Base-by-base conservation (phyloP, 2,329 filamentous ascomycete genomes). In the Venturiaceae sp. region DNA sequence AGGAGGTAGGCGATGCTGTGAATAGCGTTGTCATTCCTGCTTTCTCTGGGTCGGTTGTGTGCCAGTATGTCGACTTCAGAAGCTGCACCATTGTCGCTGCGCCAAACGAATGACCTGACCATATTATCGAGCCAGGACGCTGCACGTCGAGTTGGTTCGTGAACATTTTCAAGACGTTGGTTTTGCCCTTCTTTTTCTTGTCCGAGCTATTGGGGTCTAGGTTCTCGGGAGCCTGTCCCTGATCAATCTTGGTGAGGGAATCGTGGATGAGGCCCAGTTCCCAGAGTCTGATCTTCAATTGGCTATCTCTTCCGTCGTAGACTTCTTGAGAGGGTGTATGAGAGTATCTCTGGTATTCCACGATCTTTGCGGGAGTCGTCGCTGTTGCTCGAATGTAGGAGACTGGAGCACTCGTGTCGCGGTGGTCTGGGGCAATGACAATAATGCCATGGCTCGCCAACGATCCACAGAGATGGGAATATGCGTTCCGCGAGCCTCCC, bases 101-200 rank as follows among this genome's bases (percentile, higher is more conserved):
- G 23, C 90, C 90, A 63, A 95, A 95, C 19, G 86, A 90, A 70
- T 95, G 90, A 3, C 90, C 90, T 0, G 82, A 83, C 68, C 88
- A 92, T 44, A 85, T 81, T 50, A 95, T 83, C 56, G 80, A 82
- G 1, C 90, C 90, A 0, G 88, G 88, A 8, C 81, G 77, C 60
- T 85, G 82, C 3, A 95, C 79, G 62, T 88, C 80, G 52, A 94
- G 77, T 57, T 74, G 75, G n/a, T 75, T 74, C 28, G 76, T 70
- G 60, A 95, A 86, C 66, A 81, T 80, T 11, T 73, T 69, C 0
- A 92, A 74, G 3, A 82, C 66, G 55, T 74, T 74, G 19, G 69
- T 58, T 14, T 66, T 67, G 62, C 67, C 67, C 44, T 69, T 67
- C 28, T 69, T 72, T 14, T 66, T 63, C 28, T 63, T 64, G 30